Conservation (phyloP, 495 filamentous ascomycete genomes). For the Parathielavia hyrcaniae region DNA sequence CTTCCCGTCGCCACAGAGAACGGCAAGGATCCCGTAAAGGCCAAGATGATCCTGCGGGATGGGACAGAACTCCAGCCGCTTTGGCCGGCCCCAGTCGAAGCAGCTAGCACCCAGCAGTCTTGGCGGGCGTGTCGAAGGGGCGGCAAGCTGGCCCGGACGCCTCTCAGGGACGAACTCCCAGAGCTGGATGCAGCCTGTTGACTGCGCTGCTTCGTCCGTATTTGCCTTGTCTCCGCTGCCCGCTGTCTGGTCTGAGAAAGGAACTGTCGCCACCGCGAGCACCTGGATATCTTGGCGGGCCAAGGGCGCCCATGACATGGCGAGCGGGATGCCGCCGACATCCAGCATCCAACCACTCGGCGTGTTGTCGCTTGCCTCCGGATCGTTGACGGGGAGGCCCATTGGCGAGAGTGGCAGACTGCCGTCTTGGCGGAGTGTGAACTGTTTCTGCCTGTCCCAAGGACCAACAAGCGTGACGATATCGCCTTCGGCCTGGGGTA, state of each 20-base stretch:
- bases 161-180: constrained; percentile 35
- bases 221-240: constrained; percentile 20
- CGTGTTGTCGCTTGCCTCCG: constrained; percentile 17
- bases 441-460: constrained; percentile 34
- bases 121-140: constrained; percentile 23
- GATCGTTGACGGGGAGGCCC: constrained; percentile 18
- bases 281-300: constrained; percentile 32
- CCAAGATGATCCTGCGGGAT: constrained; percentile 28
- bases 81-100: constrained; percentile 40
- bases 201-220: constrained; percentile 19
- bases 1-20: constrained; percentile 40
- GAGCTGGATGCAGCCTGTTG: constrained; percentile 38
- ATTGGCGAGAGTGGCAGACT: constrained; percentile 25
- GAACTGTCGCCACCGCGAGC: constrained; percentile 42
- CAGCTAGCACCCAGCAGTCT: constrained; percentile 30
- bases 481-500: constrained; percentile 32
- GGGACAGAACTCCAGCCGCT: constrained; percentile 43
- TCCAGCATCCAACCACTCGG: constrained; percentile 41
- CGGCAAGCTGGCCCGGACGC: constrained; percentile 15
- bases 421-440: constrained; percentile 29
- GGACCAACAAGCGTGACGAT: constrained; percentile 36
- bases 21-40: constrained; percentile 32
- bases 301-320: constrained; percentile 42
- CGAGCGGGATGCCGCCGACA: constrained; percentile 40
- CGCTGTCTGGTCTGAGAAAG: constrained; percentile 38